Percentiles rank a stretch among this genome's conserved stretches.
phyloP scores from a whole-genome alignment of 805 yeast species.

The Lipomyces anomalus region DNA sequence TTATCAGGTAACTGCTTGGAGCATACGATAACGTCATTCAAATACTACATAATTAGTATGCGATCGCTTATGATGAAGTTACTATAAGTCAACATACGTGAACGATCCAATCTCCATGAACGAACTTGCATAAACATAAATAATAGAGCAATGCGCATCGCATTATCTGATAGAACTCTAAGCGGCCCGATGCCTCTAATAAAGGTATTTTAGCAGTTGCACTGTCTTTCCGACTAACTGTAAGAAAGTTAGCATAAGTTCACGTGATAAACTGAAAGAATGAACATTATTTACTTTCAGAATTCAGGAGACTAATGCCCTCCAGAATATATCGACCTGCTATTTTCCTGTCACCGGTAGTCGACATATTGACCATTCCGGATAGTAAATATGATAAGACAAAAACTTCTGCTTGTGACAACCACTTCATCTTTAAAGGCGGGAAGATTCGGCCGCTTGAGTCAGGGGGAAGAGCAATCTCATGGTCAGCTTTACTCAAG shows the following conservation, averaged over 20 bases:
- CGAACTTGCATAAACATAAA: constrained; percentile 14
- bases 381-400: constrained; percentile 11
- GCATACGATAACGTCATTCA: neutral
- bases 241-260: no score
- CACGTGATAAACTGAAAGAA: no score
- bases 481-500: neutral
- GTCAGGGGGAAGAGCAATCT: constrained; percentile 9
- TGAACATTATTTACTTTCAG: constrained; percentile 7
- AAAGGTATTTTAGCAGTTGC: no score
- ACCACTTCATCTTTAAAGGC: constrained; percentile 18
- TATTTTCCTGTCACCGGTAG: constrained; percentile 5
- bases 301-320: constrained; percentile 6
- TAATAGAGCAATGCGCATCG: constrained; percentile 4
- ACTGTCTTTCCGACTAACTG: no score
- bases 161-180: constrained; percentile 3
- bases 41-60: no score
- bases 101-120: constrained; percentile 10
- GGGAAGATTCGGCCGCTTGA: neutral
- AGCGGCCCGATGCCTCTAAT: neutral
- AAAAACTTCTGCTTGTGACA: constrained; percentile 14
- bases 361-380: constrained; percentile 7
- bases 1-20: neutral
- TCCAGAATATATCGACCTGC: constrained; percentile 8
- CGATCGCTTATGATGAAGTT: no score
- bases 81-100: no score